Conservation (phyloP, 495 filamentous ascomycete species). For the Lasiosphaeriaceae sp. region DNA sequence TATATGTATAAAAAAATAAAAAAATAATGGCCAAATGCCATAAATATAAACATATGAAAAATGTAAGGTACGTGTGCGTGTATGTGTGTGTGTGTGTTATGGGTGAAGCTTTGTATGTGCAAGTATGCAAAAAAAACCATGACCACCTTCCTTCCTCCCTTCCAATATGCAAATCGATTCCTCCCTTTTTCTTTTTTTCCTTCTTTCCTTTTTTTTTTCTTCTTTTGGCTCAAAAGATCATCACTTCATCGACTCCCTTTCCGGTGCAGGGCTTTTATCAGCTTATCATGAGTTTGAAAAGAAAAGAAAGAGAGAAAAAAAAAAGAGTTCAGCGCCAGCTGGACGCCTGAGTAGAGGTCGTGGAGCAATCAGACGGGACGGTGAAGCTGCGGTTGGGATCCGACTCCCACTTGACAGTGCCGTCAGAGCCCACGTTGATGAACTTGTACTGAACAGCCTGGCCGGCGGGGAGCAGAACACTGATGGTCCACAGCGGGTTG, state of each 20-base stretch:
- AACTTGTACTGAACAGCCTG: conserved; percentile 64
- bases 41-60: background rate
- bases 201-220: background rate
- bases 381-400: conserved; percentile 60
- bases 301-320: too few species aligned
- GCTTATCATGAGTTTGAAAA: too few species aligned
- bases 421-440: conserved; percentile 53
- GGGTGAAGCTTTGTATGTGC: too few species aligned
- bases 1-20: too few species aligned
- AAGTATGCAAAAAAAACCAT: background rate
- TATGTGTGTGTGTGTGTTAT: background rate
- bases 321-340: conserved; percentile 29
- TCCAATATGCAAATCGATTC: too few species aligned
- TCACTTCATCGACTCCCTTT: background rate
- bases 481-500: conserved; percentile 57
- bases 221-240: background rate
- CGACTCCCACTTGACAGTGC: conserved; percentile 58
- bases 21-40: too few species aligned
- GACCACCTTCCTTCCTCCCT: too few species aligned
- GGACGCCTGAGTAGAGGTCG: conserved; percentile 31
- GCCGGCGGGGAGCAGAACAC: conserved; percentile 49
- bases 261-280: background rate
- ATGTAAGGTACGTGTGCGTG: background rate
- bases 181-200: background rate
- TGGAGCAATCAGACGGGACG: conserved; percentile 48